These are phyloP conservation scores for Sphagnum contortum DNA, from an alignment of 225 moss, liverwort and hornwort genomes.

Conservation along the genomic window DNA sequence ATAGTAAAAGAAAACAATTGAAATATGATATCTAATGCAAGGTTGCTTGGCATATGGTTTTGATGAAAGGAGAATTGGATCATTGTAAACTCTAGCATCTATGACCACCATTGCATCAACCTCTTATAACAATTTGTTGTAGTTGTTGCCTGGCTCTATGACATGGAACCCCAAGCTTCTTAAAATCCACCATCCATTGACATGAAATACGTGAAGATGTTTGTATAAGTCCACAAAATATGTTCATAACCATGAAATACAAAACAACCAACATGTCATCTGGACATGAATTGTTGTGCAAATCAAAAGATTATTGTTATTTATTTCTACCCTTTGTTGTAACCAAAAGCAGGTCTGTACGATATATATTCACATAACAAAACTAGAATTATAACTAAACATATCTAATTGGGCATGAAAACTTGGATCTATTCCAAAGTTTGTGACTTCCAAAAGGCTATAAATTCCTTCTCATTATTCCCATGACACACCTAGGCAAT, in stretches of 20 bases:
- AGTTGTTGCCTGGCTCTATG: slow-evolving; percentile 35
- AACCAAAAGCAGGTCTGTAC: too few species aligned
- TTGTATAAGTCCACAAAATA: not conserved
- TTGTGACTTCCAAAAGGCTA: too few species aligned
- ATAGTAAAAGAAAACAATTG: too few species aligned
- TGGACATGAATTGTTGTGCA: not conserved
- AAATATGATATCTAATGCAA: not conserved
- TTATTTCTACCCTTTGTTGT: not conserved
- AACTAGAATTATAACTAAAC: too few species aligned
- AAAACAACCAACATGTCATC: not conserved
- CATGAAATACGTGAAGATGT: slow-evolving; percentile 62
- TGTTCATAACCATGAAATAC: not conserved
- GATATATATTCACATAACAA: too few species aligned
- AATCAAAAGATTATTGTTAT: not conserved
- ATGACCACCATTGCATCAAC: slow-evolving; percentile 76
- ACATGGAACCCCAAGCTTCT: slow-evolving; percentile 27
- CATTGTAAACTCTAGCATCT: slow-evolving; percentile 47
- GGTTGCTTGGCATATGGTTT: slow-evolving; percentile 80
- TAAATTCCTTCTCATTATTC: too few species aligned
- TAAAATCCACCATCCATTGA: slow-evolving; percentile 75
- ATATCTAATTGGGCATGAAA: too few species aligned
- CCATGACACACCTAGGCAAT: too few species aligned
- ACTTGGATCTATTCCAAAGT: too few species aligned
- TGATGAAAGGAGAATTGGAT: slow-evolving; percentile 59
- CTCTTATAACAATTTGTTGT: slow-evolving; percentile 74